Evolutionary conservation across 768 basidiomycete genomes (phyloP).

Genomic region (Postia placenta): DNA sequence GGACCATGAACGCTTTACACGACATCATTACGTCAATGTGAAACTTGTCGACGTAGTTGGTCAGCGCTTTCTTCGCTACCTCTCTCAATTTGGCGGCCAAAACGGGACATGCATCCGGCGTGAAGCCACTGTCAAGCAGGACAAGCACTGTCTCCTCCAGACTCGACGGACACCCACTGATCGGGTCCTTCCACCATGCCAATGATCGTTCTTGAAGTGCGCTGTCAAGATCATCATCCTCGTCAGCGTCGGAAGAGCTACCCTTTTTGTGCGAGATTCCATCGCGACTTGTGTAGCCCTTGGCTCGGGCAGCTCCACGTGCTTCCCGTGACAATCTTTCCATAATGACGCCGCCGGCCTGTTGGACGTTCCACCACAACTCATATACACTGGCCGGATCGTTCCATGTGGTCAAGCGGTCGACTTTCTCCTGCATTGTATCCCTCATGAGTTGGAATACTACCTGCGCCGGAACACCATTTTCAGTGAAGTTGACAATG

Average conservation of each 20-base stretch:
- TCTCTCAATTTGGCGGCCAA: conserved; percentile 49
- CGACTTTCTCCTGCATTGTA: conserved; percentile 20
- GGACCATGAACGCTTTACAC: conserved; percentile 55
- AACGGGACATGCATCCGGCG: conserved; percentile 40
- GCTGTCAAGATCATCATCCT: conserved; percentile 15
- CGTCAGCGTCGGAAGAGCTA: conserved; percentile 8
- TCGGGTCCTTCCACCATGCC: conserved; percentile 66
- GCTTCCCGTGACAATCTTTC: conserved; percentile 20
- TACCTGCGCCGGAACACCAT: conserved; percentile 42
- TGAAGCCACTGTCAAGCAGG: conserved; percentile 55
- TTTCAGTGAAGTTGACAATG: conserved; percentile 60
- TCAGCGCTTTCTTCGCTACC: conserved; percentile 39
- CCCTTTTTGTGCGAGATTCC: conserved; percentile 12
- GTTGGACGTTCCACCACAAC: conserved; percentile 20
- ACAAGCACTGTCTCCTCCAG: conserved; percentile 57
- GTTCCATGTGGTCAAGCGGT: conserved; percentile 20
- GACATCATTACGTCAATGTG: conserved; percentile 52
- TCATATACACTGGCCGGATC: background rate
- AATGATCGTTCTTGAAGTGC: conserved; percentile 34
- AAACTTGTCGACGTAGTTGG: conserved; percentile 35
- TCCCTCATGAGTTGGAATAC: conserved; percentile 28
- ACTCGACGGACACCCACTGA: conserved; percentile 52
- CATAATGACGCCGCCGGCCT: conserved; percentile 17
- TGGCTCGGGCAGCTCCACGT: conserved; percentile 21
- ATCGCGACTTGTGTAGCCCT: conserved; percentile 10